Percentiles rank a stretch among this genome's conserved stretches.
Evolutionary conservation across 139 green algal genomes (phyloP).

Genomic region (Spirogloea muscicola): DNA sequence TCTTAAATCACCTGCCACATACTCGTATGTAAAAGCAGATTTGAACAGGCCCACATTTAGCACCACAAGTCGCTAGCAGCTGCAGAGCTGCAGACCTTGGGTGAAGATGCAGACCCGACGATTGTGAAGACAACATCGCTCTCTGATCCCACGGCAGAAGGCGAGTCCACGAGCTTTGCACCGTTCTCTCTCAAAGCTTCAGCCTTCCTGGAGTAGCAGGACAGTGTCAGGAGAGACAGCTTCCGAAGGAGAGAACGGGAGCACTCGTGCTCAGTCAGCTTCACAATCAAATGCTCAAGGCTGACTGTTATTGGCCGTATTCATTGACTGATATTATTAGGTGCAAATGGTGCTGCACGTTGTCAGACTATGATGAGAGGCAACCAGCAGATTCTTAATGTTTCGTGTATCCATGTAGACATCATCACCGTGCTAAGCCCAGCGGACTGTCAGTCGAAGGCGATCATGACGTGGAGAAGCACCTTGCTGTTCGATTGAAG

Average conservation of each 20-base stretch:
- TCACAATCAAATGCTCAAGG: background rate
- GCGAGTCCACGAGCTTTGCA: constrained; percentile 6
- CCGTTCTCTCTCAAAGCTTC: constrained; percentile 17
- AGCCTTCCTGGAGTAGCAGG: constrained; percentile 21
- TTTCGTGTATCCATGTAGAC: too few relatives aligned
- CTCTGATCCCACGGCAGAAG: constrained; percentile 5
- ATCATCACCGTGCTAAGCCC: too few relatives aligned
- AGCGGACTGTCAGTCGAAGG: too few relatives aligned
- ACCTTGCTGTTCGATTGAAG: constrained; percentile 41
- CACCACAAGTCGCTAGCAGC: too few relatives aligned
- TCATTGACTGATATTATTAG: background rate
- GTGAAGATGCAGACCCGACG: constrained; percentile 28
- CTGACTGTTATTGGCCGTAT: background rate
- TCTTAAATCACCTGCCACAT: too few relatives aligned
- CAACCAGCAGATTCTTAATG: background rate
- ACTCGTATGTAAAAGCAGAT: too few relatives aligned
- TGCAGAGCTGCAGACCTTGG: too few relatives aligned
- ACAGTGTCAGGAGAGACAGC: too few relatives aligned
- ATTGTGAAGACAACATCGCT: constrained; percentile 47
- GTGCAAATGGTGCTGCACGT: background rate
- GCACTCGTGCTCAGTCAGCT: background rate
- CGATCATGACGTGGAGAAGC: background rate
- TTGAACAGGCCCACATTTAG: too few relatives aligned
- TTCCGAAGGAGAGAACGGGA: too few relatives aligned
- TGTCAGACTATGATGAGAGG: background rate